phyloP scores from a whole-genome alignment of 768 basidiomycete genomes.

The Daedaleopsis sinensis region DNA sequence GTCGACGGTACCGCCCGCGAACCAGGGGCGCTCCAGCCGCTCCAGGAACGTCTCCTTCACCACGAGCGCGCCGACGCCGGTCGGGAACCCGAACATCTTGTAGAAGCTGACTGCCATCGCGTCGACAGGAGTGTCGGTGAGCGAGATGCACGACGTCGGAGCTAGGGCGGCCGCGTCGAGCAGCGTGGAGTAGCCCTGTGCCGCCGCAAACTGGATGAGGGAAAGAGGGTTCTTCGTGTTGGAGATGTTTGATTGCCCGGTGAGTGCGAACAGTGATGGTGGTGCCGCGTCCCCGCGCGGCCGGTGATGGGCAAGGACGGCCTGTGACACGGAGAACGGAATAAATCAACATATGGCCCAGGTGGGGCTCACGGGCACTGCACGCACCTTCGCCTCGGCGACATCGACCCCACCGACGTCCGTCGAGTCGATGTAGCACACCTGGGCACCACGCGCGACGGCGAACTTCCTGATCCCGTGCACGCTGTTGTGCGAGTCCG shows the following conservation, averaged over 20 bases:
- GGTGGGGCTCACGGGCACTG: background rate
- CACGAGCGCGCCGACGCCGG: constrained; percentile 79
- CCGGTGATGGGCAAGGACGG: constrained; percentile 52
- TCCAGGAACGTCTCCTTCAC: constrained; percentile 70
- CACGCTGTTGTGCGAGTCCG: constrained; percentile 84
- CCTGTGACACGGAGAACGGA: constrained; percentile 39
- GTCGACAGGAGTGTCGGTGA: constrained; percentile 70
- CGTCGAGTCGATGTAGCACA: constrained; percentile 68
- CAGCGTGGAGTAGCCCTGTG: constrained; percentile 73
- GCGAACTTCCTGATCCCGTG: constrained; percentile 83
- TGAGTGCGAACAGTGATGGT: constrained; percentile 72
- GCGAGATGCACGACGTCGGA: constrained; percentile 68
- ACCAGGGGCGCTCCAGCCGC: constrained; percentile 74
- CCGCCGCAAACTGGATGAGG: constrained; percentile 62
- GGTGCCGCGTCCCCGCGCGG: constrained; percentile 47
- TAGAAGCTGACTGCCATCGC: constrained; percentile 86
- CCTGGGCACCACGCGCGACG: constrained; percentile 50
- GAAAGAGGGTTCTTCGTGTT: constrained; percentile 73
- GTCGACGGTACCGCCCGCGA: constrained; percentile 81
- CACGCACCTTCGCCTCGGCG: constrained; percentile 58
- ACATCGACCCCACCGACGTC: constrained; percentile 66
- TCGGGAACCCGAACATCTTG: constrained; percentile 90
- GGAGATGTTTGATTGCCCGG: constrained; percentile 82
- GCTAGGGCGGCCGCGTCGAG: constrained; percentile 83
- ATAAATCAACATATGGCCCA: too few relatives aligned